Evolutionary conservation across 495 filamentous ascomycete genomes (phyloP), one percentile per base, ranked within the genome.

Genomic region (Cercophora samala): DNA sequence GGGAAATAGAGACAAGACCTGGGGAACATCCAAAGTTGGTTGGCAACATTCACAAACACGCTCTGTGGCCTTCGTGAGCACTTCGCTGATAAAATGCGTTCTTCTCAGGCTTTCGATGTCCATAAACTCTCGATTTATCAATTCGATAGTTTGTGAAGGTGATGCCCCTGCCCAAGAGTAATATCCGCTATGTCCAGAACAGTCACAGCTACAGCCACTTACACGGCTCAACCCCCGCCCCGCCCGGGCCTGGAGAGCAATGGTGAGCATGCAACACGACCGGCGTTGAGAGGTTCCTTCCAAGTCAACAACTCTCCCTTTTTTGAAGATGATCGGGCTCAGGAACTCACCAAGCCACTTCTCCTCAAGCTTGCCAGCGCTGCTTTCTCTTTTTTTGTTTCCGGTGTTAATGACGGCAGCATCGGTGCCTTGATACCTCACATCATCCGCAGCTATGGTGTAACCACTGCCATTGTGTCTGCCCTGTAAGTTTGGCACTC

Each of bases 391-490:
- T 84, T 83, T 72, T 82, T 88, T 68, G 78, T 81, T 26, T 83
- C 82, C 5, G 84, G 84, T 15, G 73, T 82, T 62, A 85, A 85
- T 64, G 84, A 86, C 69, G 85, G 85, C 53, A 83, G 79, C 71
- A 72, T 86, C 3, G 84, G 85, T 3, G 77, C 85, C 0, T 62
- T 88, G 19, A 81, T 86, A 51, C 85, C 84, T 0, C 84, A 88
- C 71, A 75, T 87, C n/a, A 74, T 85, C 18, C 72, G 77, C 3
- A 73, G 71, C 18, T 86, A 85, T 64, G 54, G 72, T 1, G 80
- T 86, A 29, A 78, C 75, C 19, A 85, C 83, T 1, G 78, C 80
- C 21, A 74, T 80, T 64, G 77, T 86, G 25, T 83, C 83, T 1
- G 78, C 80, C 65, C 68, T 85, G 72, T 83, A 78, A 65, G 77